Percentiles rank a stretch among this genome's conserved stretches.
These are phyloP conservation scores for Poa annua DNA, from an alignment of 176 grass and related monocot species.

Conservation along the genomic window DNA sequence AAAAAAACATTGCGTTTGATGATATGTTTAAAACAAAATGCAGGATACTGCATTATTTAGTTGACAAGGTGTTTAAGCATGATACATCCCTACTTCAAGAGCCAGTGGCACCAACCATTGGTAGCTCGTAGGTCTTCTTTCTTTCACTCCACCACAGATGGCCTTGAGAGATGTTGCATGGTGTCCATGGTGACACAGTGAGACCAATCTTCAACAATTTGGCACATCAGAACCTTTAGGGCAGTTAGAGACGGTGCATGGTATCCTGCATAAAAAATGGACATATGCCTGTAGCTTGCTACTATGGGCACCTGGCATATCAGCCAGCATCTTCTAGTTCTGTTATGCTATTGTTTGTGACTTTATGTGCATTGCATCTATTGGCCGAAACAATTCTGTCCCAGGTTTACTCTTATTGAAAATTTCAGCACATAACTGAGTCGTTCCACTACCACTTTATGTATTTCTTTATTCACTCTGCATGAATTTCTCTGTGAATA, in stretches of 20 bases:
- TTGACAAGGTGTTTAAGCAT: slow-evolving; percentile 1
- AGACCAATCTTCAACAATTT: background rate
- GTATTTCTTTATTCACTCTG: slow-evolving; percentile 39
- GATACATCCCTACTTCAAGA: slow-evolving; percentile 15
- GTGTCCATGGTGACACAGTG: background rate
- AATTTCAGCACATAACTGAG: slow-evolving; percentile 20
- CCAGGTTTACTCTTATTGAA: slow-evolving; percentile 24
- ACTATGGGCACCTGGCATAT: slow-evolving; percentile 17
- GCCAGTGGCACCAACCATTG: background rate
- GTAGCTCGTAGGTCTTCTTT: background rate
- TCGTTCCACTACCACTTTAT: slow-evolving; percentile 2
- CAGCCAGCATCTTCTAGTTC: background rate
- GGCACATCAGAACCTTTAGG: background rate
- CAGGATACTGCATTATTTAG: slow-evolving; percentile 31
- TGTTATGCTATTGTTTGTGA: slow-evolving; percentile 29
- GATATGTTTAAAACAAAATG: background rate
- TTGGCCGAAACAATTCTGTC: background rate
- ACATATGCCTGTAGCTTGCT: slow-evolving; percentile 11
- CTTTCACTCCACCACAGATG: background rate
- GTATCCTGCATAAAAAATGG: slow-evolving; percentile 1
- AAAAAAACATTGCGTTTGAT: slow-evolving; percentile 29
- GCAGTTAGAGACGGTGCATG: slow-evolving; percentile 20
- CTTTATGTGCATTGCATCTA: background rate
- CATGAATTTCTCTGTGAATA: slow-evolving; percentile 48
- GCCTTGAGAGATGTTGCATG: slow-evolving; percentile 20